Percentiles rank a stretch among this genome's conserved stretches.
Conservation (phyloP, 352 stramenopile species). For the Phytophthora multivora region DNA sequence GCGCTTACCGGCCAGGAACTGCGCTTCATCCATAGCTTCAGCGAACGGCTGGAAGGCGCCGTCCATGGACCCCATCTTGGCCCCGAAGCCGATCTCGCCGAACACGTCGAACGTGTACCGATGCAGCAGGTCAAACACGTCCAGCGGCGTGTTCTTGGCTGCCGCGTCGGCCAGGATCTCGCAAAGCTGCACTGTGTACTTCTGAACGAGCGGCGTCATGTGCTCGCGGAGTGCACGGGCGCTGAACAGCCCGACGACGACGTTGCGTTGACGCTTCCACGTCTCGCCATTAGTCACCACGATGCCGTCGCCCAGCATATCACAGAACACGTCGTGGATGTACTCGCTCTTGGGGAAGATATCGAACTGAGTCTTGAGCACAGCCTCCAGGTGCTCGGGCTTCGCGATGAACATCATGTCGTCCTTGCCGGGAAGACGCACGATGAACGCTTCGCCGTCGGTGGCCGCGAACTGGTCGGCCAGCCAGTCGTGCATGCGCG, state of each 20-base stretch:
- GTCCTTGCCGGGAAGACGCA: slow-evolving; percentile 46
- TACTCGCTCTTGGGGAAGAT: slow-evolving; percentile 52
- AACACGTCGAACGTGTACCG: slow-evolving; percentile 54
- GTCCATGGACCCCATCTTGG: slow-evolving; percentile 37
- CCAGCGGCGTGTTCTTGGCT: slow-evolving; percentile 5
- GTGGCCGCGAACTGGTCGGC: slow-evolving; percentile 41
- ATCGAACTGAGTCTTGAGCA: slow-evolving; percentile 60
- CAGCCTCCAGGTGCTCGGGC: slow-evolving; percentile 54
- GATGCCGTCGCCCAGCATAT: slow-evolving; percentile 53
- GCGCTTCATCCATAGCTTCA: slow-evolving; percentile 36
- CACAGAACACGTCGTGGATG: slow-evolving; percentile 40
- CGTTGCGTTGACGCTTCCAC: slow-evolving; percentile 48
- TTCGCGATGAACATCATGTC: slow-evolving; percentile 50
- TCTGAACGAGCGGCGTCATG: slow-evolving; percentile 45
- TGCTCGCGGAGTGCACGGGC: slow-evolving; percentile 41
- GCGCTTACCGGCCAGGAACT: slow-evolving; percentile 29
- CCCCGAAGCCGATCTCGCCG: slow-evolving; percentile 48
- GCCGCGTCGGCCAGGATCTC: slow-evolving; percentile 27
- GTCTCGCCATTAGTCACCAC: slow-evolving; percentile 47
- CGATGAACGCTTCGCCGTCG: slow-evolving; percentile 35
- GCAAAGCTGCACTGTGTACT: slow-evolving; percentile 36
- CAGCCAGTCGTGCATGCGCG: slow-evolving; percentile 50
- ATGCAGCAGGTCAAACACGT: slow-evolving; percentile 46
- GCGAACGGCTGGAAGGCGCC: slow-evolving; percentile 42
- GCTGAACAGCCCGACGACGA: slow-evolving; percentile 47